A percentile compares a stretch with the other conserved stretches of the same genome.
Conservation (phyloP, 306 rosid species). For the Geum urbanum region DNA sequence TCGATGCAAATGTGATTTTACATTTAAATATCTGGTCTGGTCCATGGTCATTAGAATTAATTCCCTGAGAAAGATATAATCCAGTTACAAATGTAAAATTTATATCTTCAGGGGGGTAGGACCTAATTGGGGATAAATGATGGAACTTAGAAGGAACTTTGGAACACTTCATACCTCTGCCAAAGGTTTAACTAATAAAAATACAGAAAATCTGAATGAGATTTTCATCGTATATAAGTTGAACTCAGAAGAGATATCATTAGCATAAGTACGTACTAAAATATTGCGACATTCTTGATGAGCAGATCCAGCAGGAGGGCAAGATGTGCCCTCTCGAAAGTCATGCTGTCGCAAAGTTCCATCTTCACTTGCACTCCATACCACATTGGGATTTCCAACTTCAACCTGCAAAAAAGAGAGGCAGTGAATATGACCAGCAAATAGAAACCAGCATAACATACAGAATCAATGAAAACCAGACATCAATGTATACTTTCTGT, state of each 20-base stretch:
- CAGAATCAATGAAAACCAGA: background rate
- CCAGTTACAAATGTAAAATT: background rate
- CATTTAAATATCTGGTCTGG: background rate
- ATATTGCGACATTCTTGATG: conserved; percentile 87
- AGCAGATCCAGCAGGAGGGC: conserved; percentile 86
- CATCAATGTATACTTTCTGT: background rate
- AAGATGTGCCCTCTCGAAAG: conserved; percentile 78
- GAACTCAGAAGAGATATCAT: background rate
- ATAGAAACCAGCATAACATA: conserved; percentile 4
- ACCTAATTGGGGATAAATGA: background rate
- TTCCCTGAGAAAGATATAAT: background rate
- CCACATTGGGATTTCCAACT: conserved; percentile 89
- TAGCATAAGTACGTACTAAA: conserved; percentile 49
- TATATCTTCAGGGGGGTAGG: background rate
- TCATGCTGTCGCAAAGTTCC: conserved; percentile 98
- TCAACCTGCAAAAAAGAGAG: conserved; percentile 62
- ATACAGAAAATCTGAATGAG: background rate
- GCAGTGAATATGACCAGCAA: conserved; percentile 17
- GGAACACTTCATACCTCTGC: background rate
- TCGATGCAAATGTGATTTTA: background rate
- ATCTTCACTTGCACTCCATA: conserved; percentile 99
- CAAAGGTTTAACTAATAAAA: background rate
- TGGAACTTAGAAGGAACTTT: background rate
- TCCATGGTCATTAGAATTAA: background rate
- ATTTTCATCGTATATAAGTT: background rate